A percentile compares a stretch with the other conserved stretches of the same genome.
Conservation (phyloP, 495 filamentous ascomycete species). For the Penicillium dipodomyicola region DNA sequence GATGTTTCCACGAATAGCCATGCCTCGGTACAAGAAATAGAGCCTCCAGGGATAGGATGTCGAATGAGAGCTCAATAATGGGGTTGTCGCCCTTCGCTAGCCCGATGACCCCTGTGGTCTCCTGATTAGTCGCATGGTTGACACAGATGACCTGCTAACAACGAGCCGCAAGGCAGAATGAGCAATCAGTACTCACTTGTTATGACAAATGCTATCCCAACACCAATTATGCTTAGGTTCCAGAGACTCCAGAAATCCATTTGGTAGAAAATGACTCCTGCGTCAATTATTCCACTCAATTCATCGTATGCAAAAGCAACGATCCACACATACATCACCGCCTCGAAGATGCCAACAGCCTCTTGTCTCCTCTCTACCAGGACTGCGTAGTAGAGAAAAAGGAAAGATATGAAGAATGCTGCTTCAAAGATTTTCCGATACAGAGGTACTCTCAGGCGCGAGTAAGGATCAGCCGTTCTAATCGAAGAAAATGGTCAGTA, state of each 20-base stretch:
- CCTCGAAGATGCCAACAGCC: slow-evolving; percentile 50
- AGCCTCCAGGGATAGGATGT: slow-evolving; percentile 84
- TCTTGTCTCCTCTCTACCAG: slow-evolving; percentile 59
- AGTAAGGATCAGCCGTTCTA: slow-evolving; percentile 75
- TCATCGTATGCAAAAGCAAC: slow-evolving; percentile 87
- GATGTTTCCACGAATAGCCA: slow-evolving; percentile 12
- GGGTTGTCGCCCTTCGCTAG: slow-evolving; percentile 56
- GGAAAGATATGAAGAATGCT: slow-evolving; percentile 77
- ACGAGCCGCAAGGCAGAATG: slow-evolving; percentile 17
- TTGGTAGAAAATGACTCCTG: slow-evolving; percentile 77
- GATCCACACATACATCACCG: slow-evolving; percentile 64
- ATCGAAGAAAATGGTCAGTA: slow-evolving; percentile 14
- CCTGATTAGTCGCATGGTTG: slow-evolving; percentile 11
- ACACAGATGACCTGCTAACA: not conserved
- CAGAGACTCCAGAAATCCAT: slow-evolving; percentile 89
- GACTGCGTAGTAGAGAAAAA: slow-evolving; percentile 81
- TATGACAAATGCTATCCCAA: slow-evolving; percentile 70
- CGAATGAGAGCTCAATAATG: slow-evolving; percentile 77
- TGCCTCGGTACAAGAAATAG: slow-evolving; percentile 83
- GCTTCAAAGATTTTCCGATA: slow-evolving; percentile 91
- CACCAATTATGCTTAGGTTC: slow-evolving; percentile 83
- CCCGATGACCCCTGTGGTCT: slow-evolving; percentile 63
- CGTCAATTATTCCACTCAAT: slow-evolving; percentile 76
- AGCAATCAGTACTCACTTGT: slow-evolving; percentile 55
- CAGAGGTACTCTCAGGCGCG: slow-evolving; percentile 80